A percentile compares a stretch with the other conserved stretches of the same genome.
Conservation (phyloP, 176 grass and related monocot species). For the Rhynchospora tenuis region DNA sequence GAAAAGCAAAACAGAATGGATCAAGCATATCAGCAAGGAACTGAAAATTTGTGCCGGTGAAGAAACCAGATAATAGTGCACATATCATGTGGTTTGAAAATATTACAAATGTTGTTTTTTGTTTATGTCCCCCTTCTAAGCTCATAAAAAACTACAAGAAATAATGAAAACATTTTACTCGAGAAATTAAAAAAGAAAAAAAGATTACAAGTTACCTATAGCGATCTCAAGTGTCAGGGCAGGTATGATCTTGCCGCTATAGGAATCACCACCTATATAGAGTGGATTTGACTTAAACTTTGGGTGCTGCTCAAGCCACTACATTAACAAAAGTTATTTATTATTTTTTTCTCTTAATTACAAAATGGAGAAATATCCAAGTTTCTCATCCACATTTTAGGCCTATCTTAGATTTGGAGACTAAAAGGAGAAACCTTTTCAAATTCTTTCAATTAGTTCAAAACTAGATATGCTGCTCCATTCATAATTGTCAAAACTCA, state of each 20-base stretch:
- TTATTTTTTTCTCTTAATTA: too few relatives aligned
- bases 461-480: not conserved
- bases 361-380: too few relatives aligned
- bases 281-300: conserved; percentile 57
- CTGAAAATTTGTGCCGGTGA: not conserved
- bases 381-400: too few relatives aligned
- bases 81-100: not conserved
- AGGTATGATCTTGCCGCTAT: conserved; percentile 60
- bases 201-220: conserved; percentile 13
- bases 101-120: not conserved
- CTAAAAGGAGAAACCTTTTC: not conserved
- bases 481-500: not conserved
- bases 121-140: not conserved
- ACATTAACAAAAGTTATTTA: not conserved
- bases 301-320: conserved; percentile 48
- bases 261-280: conserved; percentile 72
- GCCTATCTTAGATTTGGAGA: not conserved
- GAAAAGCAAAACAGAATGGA: not conserved
- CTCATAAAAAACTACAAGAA: not conserved
- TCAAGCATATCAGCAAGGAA: not conserved
- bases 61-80: not conserved
- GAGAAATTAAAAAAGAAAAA: not conserved
- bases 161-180: not conserved
- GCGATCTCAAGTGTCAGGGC: conserved; percentile 38
- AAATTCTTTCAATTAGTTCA: not conserved